phyloP scores from a whole-genome alignment of 2,329 filamentous ascomycete species.

The Colletotrichum tamarilloi region DNA sequence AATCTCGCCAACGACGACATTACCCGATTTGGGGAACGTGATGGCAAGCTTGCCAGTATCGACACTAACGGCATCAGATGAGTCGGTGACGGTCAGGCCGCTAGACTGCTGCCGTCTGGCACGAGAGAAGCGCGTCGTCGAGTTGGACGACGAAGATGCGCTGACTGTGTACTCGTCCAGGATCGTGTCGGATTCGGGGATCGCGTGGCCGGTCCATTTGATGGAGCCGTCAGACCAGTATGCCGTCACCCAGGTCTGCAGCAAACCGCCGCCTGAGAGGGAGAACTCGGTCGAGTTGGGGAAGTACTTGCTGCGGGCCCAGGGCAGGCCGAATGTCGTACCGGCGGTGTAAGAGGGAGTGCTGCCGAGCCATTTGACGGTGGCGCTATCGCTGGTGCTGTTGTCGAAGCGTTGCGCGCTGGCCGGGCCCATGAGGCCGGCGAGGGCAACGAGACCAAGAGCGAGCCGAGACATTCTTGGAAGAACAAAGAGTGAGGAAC shows the following conservation, averaged over 20 bases:
- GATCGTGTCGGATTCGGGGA: conserved; percentile 54
- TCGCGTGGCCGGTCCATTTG: conserved; percentile 71
- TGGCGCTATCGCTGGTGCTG: conserved; percentile 29
- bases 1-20: conserved; percentile 51
- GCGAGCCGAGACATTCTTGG: conserved; percentile 30
- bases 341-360: conserved; percentile 48
- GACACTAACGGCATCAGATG: conserved; percentile 47
- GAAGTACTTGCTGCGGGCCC: conserved; percentile 52
- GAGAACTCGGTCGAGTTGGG: conserved; percentile 51
- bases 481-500: conserved; percentile 1
- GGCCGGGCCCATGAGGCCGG: conserved; percentile 32
- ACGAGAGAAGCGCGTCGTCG: conserved; percentile 37
- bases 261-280: conserved; percentile 40
- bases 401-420: conserved; percentile 21
- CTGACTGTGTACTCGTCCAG: conserved; percentile 54
- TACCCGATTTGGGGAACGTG: conserved; percentile 55
- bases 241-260: conserved; percentile 66
- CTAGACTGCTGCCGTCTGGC: conserved; percentile 40
- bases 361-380: conserved; percentile 53
- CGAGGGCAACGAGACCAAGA: conserved; percentile 25
- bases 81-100: conserved; percentile 39
- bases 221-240: conserved; percentile 71
- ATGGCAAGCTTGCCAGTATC: conserved; percentile 57
- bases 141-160: conserved; percentile 36
- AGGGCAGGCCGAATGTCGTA: conserved; percentile 57